phyloP scores from a whole-genome alignment of 768 basidiomycete genomes.

The Russula ochroleuca region DNA sequence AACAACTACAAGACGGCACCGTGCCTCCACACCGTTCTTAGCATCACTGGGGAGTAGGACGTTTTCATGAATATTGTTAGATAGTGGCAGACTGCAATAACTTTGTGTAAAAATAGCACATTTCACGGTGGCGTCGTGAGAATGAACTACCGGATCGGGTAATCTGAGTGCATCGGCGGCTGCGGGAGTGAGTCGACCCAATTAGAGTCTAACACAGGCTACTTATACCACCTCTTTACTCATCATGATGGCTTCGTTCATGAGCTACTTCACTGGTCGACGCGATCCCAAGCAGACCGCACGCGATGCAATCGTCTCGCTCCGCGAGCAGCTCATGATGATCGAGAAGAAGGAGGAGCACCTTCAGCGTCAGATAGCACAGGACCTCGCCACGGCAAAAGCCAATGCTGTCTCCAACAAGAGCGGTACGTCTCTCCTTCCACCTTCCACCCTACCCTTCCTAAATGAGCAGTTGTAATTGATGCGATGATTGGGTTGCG shows the following conservation, averaged over 20 bases:
- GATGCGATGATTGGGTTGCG: not conserved
- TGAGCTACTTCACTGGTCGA: slow-evolving; percentile 86
- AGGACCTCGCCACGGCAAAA: slow-evolving; percentile 87
- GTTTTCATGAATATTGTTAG: not conserved
- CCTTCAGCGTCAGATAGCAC: slow-evolving; percentile 93
- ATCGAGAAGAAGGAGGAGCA: slow-evolving; percentile 99
- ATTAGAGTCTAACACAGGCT: not conserved
- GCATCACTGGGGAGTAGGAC: not conserved
- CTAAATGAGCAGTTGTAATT: not conserved
- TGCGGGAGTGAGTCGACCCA: not conserved
- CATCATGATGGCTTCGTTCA: slow-evolving; percentile 38
- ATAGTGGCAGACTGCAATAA: not conserved
- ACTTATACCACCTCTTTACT: not conserved
- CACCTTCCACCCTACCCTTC: no score
- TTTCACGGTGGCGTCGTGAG: slow-evolving; percentile 1
- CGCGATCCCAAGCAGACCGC: slow-evolving; percentile 81
- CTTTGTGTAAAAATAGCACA: not conserved
- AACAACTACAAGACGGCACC: slow-evolving; percentile 32
- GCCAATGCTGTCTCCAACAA: slow-evolving; percentile 93
- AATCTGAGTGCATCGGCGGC: not conserved
- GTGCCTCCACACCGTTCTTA: slow-evolving; percentile 6
- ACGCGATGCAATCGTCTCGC: slow-evolving; percentile 86
- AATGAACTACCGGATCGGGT: not conserved
- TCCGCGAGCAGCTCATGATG: slow-evolving; percentile 93
- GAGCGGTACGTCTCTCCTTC: slow-evolving; percentile 53